phyloP scores from a whole-genome alignment of 805 yeast genomes.

The Starmerella tilneyi region DNA sequence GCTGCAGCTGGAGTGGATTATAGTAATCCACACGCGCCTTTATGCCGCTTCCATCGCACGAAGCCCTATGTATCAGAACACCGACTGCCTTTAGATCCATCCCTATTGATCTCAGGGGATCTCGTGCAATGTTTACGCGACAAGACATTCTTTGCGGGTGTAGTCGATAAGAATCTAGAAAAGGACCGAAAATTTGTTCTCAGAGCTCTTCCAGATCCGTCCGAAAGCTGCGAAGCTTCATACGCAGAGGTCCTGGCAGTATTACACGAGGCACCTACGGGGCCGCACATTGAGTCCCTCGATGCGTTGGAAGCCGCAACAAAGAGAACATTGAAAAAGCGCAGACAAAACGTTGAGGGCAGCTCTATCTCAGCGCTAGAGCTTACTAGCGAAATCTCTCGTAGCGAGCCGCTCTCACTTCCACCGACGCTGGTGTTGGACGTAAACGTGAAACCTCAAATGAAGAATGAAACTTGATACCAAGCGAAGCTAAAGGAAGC shows the following conservation, averaged over 20 bases:
- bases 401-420: too few relatives aligned
- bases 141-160: slow-evolving; percentile 25
- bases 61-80: slow-evolving; percentile 9
- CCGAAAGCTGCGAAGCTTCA: slow-evolving; percentile 22
- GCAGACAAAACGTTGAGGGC: too few relatives aligned
- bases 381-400: too few relatives aligned
- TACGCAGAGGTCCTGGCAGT: slow-evolving; percentile 22
- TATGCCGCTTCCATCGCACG: slow-evolving; percentile 30
- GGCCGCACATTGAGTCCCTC: slow-evolving; percentile 11
- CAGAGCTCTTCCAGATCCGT: slow-evolving; percentile 21
- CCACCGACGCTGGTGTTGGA: background rate
- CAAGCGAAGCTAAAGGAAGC: background rate
- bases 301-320: background rate
- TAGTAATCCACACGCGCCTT: slow-evolving; percentile 18
- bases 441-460: background rate
- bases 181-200: slow-evolving; percentile 23
- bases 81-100: slow-evolving; percentile 19
- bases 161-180: slow-evolving; percentile 25
- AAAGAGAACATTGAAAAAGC: background rate
- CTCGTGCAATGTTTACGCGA: slow-evolving; percentile 27
- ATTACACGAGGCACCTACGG: slow-evolving; percentile 8
- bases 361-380: too few relatives aligned
- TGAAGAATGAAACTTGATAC: background rate
- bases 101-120: slow-evolving; percentile 27
- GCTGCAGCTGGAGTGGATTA: slow-evolving; percentile 40